Base-by-base conservation (phyloP, 768 basidiomycete genomes). In the Lenzites betulinus region DNA sequence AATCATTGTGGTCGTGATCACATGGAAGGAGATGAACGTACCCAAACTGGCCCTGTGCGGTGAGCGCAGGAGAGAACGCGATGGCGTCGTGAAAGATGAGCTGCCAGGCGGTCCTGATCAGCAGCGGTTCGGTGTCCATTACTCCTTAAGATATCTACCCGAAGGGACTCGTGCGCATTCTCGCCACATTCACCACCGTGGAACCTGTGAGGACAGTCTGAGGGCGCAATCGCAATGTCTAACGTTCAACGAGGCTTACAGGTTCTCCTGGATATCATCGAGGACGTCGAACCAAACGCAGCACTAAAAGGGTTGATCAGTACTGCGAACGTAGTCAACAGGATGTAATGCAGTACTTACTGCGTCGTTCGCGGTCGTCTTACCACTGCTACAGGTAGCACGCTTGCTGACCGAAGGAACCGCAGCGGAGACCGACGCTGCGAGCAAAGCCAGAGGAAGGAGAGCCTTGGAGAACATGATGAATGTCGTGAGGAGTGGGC, bases 1-100 rank as follows among this genome's bases (percentile, higher is more conserved):
- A 51, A 43, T 43, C 13, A 28, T 33, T 18, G 49, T 33, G 30
- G n/a, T n/a, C n/a, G n/a, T n/a, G n/a, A n/a, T n/a, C n/a, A n/a
- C n/a, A 23, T 20, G 35, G 36, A 30, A 11, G 41, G 22, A 13
- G 22, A 13, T 6, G 3, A 9, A 54, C 58, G 43, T 38, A 59
- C 57, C 63, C 63, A n/a, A 64, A 64, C 41, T 57, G 15, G 18
- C 63, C 63, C 20, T 44, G 7, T 8, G 58, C 54, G n/a, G 54
- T 56, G 39, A 64, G 54, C 6, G 49, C 51, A 16, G 63, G 63
- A 23, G 63, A 64, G 39, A 64, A 64, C 4, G 54, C 63, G 42
- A 67, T 70, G 25, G 69, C 66, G 52, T 70, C 69, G 64, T 73
- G 69, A 62, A 71, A 71, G 42, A 62, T 66, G 36, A 72, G 66